A percentile compares a stretch with the other conserved stretches of the same genome.
Evolutionary conservation across 2,329 filamentous ascomycete species (phyloP).

Genomic region (Proliferodiscus dingleyae): DNA sequence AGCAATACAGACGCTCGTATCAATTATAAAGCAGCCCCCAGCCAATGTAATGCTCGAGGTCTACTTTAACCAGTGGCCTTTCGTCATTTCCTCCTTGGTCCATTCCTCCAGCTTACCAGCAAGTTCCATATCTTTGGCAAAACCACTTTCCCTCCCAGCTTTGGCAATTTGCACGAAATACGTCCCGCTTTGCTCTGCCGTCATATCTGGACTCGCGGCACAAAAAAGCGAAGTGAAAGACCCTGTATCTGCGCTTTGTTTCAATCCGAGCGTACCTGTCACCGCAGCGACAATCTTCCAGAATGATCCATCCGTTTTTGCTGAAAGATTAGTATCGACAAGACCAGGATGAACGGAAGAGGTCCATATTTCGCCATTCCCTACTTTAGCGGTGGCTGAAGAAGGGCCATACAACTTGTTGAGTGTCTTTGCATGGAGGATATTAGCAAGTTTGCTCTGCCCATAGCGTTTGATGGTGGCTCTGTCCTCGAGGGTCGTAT

Average conservation of each 20-base stretch:
- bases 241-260: slow-evolving; percentile 29
- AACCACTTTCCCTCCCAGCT: slow-evolving; percentile 31
- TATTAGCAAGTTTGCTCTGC: slow-evolving; percentile 41
- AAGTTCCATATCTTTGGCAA: slow-evolving; percentile 33
- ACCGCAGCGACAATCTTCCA: slow-evolving; percentile 13
- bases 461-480: slow-evolving; percentile 37
- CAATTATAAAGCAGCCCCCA: too few relatives aligned
- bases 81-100: slow-evolving; percentile 31
- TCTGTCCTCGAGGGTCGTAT: slow-evolving; percentile 28
- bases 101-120: slow-evolving; percentile 33
- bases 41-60: too few relatives aligned
- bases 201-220: slow-evolving; percentile 35
- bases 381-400: slow-evolving; percentile 20
- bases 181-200: slow-evolving; percentile 33
- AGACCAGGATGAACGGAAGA: slow-evolving; percentile 36
- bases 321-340: slow-evolving; percentile 29
- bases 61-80: slow-evolving; percentile 29
- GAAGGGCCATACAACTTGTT: slow-evolving; percentile 32
- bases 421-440: slow-evolving; percentile 37
- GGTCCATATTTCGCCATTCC: slow-evolving; percentile 35
- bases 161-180: slow-evolving; percentile 34
- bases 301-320: slow-evolving; percentile 11
- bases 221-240: slow-evolving; percentile 36
- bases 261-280: slow-evolving; percentile 16
- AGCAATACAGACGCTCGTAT: too few relatives aligned